Evolutionary conservation across 192 early-diverging fungal species (phyloP), one percentile per base, ranked within the genome.

Genomic region (Backusella liffmaniae): DNA sequence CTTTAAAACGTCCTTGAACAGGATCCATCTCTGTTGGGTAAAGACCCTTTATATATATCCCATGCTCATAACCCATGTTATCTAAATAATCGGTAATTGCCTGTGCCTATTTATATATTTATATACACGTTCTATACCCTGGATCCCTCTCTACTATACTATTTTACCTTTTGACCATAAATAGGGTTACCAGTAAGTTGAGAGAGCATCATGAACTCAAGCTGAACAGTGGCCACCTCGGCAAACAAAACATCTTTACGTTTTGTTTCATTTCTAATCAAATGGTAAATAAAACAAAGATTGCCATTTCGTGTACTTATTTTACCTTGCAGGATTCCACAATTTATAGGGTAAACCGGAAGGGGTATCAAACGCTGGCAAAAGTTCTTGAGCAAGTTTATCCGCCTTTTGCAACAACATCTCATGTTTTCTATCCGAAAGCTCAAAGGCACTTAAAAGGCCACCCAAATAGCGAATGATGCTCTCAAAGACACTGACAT

Each of bases 151-250:
- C 49, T 66, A 44, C 62, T 15, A 26, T 29, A 26, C 4, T 30
- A 32, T 32, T 18, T 66, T 84, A 91, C 90, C 79, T 85, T 83
- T 56, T 86, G 39, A 34, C 88, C 87, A 72, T 92, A 97, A 6
- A 79, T 73, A 3, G 88, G 82, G 68, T 94, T 83, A 2, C 91
- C 90, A 7, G 94, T 92, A 18, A 93, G 86, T 72, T 92, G 83
- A 1, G 92, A 91, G 16, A 97, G 86, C 76, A 92, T 91, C 81
- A 90, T 86, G 76, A 94, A 94, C 82, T 97, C 96, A 41, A 97
- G 85, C 67, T 95, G 92, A 66, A 97, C 81, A 18, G 74, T 75
- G 3, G 37, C 74, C 12, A 67, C 74, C 32, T 75, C 74, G 13
- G 74, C 74, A 67, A 75, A 35, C 16, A 75, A 67, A n/a, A 66